These are phyloP conservation scores for Climacium dendroides DNA, from an alignment of 225 moss, liverwort and hornwort species.

Conservation along the genomic window DNA sequence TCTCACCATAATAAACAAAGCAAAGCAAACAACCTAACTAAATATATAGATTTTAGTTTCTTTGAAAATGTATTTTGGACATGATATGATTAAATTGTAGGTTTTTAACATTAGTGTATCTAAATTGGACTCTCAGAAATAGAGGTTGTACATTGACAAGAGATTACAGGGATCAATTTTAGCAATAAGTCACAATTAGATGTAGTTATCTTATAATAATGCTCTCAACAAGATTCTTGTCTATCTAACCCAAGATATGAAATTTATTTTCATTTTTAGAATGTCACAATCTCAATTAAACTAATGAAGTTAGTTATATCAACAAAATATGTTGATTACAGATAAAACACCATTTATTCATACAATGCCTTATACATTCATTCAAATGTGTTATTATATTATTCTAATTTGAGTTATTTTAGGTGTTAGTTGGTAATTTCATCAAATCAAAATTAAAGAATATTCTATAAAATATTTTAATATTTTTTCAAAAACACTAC, in stretches of 20 bases:
- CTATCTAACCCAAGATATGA: background rate
- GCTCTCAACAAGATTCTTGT: rapidly evolving
- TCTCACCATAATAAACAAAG: too few relatives aligned
- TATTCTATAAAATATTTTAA: too few relatives aligned
- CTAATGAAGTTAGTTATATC: background rate
- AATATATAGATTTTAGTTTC: too few relatives aligned
- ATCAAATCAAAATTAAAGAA: background rate
- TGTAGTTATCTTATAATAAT: background rate
- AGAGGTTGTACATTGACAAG: rapidly evolving
- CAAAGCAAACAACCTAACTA: too few relatives aligned
- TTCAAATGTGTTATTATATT: background rate
- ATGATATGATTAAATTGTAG: background rate
- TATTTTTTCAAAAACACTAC: background rate
- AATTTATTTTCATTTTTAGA: background rate
- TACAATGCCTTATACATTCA: background rate
- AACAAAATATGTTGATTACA: background rate
- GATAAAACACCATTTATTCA: background rate
- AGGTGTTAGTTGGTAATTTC: rapidly evolving
- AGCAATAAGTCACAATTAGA: background rate
- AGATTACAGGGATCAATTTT: rapidly evolving
- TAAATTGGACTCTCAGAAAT: rapidly evolving
- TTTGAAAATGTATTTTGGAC: background rate
- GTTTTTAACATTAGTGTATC: background rate
- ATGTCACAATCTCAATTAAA: background rate
- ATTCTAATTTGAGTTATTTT: background rate